Conservation (phyloP, 1,139 yeast genomes). For the Taphrina betulina region DNA sequence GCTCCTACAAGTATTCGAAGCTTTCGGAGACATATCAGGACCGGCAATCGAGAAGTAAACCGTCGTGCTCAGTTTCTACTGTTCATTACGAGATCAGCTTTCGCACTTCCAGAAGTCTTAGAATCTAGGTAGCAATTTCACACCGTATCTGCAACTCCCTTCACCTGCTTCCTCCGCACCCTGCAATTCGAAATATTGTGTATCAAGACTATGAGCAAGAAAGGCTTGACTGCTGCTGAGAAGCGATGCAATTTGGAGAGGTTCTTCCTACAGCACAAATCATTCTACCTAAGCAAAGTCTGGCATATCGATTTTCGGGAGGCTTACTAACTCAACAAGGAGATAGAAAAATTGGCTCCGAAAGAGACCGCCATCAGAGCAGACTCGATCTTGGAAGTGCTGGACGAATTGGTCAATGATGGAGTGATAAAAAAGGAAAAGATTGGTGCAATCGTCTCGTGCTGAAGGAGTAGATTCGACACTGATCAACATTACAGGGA, state of each 20-base stretch:
- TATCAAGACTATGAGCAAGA: no score
- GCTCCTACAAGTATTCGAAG: no score
- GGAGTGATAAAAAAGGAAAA: conserved; percentile 33
- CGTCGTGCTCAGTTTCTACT: no score
- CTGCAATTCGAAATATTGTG: no score
- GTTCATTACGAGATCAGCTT: no score
- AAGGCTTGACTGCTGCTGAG: conserved; percentile 33
- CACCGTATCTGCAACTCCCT: no score
- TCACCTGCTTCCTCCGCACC: no score
- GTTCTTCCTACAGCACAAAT: conserved; percentile 23
- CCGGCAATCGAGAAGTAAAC: no score
- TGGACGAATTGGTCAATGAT: conserved; percentile 35
- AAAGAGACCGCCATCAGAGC: conserved; percentile 28
- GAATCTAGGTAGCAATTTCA: no score
- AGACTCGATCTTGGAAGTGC: conserved; percentile 32
- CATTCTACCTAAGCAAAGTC: no score
- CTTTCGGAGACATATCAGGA: no score
- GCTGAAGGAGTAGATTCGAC: neutral
- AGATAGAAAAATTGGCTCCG: conserved; percentile 32
- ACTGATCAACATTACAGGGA: neutral
- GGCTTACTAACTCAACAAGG: conserved; percentile 29
- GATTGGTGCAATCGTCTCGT: conserved; percentile 23
- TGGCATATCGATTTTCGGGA: conserved; percentile 8
- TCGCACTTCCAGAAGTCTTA: no score
- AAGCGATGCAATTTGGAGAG: conserved; percentile 27